Conservation (phyloP, 1,284 basidiomycete species). For the Trametes pubescens region DNA sequence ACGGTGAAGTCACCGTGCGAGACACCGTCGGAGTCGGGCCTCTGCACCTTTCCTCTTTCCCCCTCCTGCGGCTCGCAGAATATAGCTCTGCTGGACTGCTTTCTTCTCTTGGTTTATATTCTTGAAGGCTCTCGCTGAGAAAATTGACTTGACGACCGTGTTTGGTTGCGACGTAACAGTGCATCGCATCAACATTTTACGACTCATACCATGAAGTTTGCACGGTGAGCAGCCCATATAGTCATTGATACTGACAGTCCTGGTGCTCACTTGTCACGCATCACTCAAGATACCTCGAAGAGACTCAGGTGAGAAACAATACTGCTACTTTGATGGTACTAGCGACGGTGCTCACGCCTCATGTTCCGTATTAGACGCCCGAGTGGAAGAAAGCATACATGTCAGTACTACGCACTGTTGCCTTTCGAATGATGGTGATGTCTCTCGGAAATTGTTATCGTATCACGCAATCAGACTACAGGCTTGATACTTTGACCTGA, state of each 20-base stretch:
- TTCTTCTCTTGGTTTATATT: neutral
- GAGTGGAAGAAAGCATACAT: conserved; percentile 89
- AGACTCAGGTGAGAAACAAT: conserved; percentile 64
- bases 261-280: neutral
- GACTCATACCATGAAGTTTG: conserved; percentile 33
- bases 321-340: conserved; percentile 5
- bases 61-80: neutral
- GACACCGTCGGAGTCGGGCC: too few relatives aligned
- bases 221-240: conserved; percentile 20
- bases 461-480: too few relatives aligned
- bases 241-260: too few relatives aligned
- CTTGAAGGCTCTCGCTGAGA: neutral
- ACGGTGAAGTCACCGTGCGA: conserved; percentile 17
- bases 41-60: conserved; percentile 6
- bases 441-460: neutral
- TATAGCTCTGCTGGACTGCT: neutral
- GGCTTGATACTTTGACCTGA: too few relatives aligned
- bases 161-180: neutral
- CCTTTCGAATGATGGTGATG: neutral
- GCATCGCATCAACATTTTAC: neutral
- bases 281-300: conserved; percentile 64
- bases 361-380: conserved; percentile 58
- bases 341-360: neutral
- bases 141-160: neutral
- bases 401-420: conserved; percentile 47